Evolutionary conservation across 495 filamentous ascomycete genomes (phyloP).

Genomic region (Aspergillus olivimuriae): DNA sequence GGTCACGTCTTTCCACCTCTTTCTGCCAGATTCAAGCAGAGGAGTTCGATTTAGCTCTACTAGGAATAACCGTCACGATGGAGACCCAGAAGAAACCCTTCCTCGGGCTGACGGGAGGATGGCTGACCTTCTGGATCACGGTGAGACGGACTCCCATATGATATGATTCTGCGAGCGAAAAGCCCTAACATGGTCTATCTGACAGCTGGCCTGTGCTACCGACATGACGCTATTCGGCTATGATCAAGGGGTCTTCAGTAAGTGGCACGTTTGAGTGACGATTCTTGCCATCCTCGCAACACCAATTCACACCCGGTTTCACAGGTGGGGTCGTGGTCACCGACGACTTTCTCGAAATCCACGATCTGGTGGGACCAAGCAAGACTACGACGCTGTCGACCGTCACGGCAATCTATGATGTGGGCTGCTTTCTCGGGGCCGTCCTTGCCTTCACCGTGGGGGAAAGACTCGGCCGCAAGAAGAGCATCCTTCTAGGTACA

Average conservation of each 20-base stretch:
- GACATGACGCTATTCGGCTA: conserved; percentile 55
- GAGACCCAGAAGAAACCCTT: too few relatives aligned
- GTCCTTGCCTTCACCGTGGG: conserved; percentile 47
- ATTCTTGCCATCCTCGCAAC: background rate
- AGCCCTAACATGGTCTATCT: too few relatives aligned
- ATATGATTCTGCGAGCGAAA: too few relatives aligned
- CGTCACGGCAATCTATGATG: conserved; percentile 54
- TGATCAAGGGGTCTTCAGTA: conserved; percentile 46
- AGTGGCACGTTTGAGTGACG: background rate
- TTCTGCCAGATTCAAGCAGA: too few relatives aligned
- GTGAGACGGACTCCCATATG: too few relatives aligned
- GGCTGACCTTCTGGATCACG: too few relatives aligned
- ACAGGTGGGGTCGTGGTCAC: conserved; percentile 47
- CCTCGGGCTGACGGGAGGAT: too few relatives aligned
- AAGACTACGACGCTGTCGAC: conserved; percentile 46
- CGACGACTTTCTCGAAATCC: conserved; percentile 46
- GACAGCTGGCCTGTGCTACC: conserved; percentile 46
- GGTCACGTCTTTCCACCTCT: too few relatives aligned
- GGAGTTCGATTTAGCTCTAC: too few relatives aligned
- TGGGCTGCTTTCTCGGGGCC: conserved; percentile 54
- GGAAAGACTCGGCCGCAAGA: conserved; percentile 51
- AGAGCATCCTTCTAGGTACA: conserved; percentile 47
- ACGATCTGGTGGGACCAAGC: conserved; percentile 37
- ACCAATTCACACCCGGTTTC: background rate
- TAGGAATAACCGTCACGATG: too few relatives aligned